Conservation (phyloP, 495 filamentous ascomycete species). For the Clavariopsis aquatica region DNA sequence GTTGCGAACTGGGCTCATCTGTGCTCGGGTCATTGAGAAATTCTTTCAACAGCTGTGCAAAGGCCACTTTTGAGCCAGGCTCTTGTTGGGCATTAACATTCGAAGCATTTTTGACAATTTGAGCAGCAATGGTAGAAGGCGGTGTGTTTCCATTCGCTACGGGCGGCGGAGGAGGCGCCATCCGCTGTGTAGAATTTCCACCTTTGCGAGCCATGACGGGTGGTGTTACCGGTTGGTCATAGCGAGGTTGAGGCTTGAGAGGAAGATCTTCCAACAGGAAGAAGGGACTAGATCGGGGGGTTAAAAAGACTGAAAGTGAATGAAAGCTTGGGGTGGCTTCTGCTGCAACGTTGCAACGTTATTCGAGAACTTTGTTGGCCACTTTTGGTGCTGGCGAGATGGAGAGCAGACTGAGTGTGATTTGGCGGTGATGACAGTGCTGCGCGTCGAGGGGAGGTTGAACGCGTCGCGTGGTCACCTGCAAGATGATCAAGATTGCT, state of each 20-base stretch:
- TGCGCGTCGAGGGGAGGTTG: background rate
- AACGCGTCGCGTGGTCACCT: background rate
- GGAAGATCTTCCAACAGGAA: background rate
- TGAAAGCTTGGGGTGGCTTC: background rate
- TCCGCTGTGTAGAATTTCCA: constrained; percentile 31
- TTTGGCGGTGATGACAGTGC: background rate
- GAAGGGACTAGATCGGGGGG: background rate
- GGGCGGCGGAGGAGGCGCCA: background rate
- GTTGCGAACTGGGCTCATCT: constrained; percentile 63
- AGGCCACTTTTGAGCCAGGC: constrained; percentile 54
- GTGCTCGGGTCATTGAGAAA: constrained; percentile 53
- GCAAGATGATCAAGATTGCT: background rate
- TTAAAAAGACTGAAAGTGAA: background rate
- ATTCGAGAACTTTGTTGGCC: background rate
- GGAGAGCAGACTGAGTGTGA: background rate
- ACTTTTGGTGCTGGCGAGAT: background rate
- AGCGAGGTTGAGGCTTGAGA: background rate
- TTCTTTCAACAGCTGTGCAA: constrained; percentile 66
- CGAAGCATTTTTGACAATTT: constrained; percentile 53
- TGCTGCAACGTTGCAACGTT: background rate
- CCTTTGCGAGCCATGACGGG: constrained; percentile 36
- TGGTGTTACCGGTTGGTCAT: constrained; percentile 19
- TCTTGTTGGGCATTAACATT: constrained; percentile 47
- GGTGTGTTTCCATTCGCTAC: constrained; percentile 40
- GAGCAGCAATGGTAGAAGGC: constrained; percentile 55